phyloP scores from a whole-genome alignment of 441 rosid species.

The Jatropha podagrica region DNA sequence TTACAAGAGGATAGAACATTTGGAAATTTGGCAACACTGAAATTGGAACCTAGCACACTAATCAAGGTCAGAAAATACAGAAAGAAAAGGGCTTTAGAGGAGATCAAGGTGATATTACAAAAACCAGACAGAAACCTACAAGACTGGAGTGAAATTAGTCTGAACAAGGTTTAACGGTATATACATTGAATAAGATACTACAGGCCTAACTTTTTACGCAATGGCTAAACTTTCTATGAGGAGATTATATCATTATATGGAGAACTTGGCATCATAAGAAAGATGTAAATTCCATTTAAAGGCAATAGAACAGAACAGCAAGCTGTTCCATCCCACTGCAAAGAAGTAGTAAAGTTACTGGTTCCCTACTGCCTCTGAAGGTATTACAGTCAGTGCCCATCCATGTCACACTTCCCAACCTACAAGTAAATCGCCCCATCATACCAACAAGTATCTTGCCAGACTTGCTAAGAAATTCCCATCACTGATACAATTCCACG shows the following conservation, averaged over 20 bases:
- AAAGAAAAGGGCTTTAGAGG: neutral
- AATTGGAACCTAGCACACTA: constrained; percentile 20
- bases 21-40: constrained; percentile 16
- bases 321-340: constrained; percentile 18
- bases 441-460: constrained; percentile 1
- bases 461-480: constrained; percentile 11
- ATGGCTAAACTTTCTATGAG: constrained; percentile 9
- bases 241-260: constrained; percentile 1
- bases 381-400: constrained; percentile 19
- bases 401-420: constrained; percentile 24
- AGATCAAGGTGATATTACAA: constrained; percentile 7
- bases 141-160: constrained; percentile 4
- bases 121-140: constrained; percentile 25
- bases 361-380: constrained; percentile 24
- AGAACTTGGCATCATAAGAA: constrained; percentile 1
- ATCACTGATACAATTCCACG: constrained; percentile 8
- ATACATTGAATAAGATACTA: constrained; percentile 31
- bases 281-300: neutral
- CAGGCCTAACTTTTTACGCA: constrained; percentile 20
- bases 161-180: constrained; percentile 30
- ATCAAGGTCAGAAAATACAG: constrained; percentile 17
- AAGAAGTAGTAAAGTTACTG: constrained; percentile 3
- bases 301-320: constrained; percentile 15
- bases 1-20: constrained; percentile 12
- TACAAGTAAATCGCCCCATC: constrained; percentile 20